Percentiles rank a stretch among this genome's conserved stretches.
Evolutionary conservation across 139 green algal genomes (phyloP).

Genomic region (Coelastrella sp.): DNA sequence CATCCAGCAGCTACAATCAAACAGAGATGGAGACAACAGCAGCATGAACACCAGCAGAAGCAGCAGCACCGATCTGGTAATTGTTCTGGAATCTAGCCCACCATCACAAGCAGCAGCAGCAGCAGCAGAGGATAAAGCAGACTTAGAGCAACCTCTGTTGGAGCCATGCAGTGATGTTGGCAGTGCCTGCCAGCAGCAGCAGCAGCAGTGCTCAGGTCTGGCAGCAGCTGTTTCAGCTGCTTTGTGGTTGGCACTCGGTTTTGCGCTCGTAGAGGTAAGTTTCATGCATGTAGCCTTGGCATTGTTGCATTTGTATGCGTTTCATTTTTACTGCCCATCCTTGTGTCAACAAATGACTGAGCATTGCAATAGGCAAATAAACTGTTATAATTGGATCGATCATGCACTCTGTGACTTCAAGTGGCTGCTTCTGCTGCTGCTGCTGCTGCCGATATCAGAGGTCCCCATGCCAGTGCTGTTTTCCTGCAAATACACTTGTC

Average conservation of each 20-base stretch:
- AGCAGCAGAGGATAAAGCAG: background rate
- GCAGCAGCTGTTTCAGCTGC: slow-evolving; percentile 30
- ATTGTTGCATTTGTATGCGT: background rate
- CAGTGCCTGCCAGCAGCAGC: background rate
- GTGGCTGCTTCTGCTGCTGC: background rate
- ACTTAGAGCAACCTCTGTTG: slow-evolving; percentile 16
- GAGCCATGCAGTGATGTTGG: background rate
- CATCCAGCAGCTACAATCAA: no score
- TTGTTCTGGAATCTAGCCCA: background rate
- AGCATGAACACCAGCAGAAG: slow-evolving; percentile 23
- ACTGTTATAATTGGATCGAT: no score
- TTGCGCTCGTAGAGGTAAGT: slow-evolving; percentile 14
- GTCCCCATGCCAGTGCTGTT: no score
- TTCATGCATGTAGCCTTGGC: background rate
- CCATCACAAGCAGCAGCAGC: background rate
- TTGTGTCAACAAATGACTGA: no score
- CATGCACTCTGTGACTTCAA: background rate
- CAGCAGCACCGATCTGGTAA: background rate
- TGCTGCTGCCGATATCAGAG: background rate
- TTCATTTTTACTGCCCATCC: no score
- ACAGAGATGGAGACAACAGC: background rate
- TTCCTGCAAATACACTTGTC: no score
- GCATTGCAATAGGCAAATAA: no score
- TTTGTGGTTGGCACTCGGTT: slow-evolving; percentile 6
- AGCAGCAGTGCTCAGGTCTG: background rate